Conservation (phyloP, 768 basidiomycete genomes). For the Pleurotus djamor region DNA sequence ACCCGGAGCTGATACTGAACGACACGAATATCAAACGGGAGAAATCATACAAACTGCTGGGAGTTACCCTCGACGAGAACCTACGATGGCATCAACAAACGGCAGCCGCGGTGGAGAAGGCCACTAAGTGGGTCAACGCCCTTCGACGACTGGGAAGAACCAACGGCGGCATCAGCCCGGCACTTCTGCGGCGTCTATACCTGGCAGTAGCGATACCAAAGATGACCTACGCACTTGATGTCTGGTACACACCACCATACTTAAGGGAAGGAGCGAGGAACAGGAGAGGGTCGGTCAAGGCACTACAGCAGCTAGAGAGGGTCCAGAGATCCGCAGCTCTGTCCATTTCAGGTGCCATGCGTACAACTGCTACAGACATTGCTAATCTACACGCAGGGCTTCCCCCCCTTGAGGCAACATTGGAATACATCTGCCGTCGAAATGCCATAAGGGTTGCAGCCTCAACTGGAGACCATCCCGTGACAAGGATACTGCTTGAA, state of each 20-base stretch:
- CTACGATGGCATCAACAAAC: constrained; percentile 22
- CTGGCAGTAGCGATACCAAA: not conserved
- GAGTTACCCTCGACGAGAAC: constrained; percentile 21
- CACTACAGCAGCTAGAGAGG: constrained; percentile 2
- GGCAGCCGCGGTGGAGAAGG: constrained; percentile 14
- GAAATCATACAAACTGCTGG: constrained; percentile 5
- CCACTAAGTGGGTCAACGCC: constrained; percentile 13
- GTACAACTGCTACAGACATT: constrained; percentile 12
- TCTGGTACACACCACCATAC: not conserved
- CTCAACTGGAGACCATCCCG: not conserved
- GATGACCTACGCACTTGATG: constrained; percentile 1
- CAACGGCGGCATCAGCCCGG: constrained; percentile 4
- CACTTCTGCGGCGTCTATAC: not conserved
- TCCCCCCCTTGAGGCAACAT: constrained; percentile 10
- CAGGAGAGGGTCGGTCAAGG: not conserved
- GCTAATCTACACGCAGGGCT: constrained; percentile 16
- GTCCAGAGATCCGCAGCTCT: constrained; percentile 11
- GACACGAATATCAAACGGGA: not conserved
- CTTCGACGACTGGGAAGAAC: constrained; percentile 6
- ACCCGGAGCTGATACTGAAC: not conserved
- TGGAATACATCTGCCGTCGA: constrained; percentile 6
- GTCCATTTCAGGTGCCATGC: constrained; percentile 26
- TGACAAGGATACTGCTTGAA: not conserved
- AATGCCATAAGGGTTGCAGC: constrained; percentile 6
- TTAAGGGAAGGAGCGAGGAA: not conserved